These are phyloP conservation scores for Coffea eugenioides DNA, from an alignment of 257 asterid genomes.

Conservation along the genomic window DNA sequence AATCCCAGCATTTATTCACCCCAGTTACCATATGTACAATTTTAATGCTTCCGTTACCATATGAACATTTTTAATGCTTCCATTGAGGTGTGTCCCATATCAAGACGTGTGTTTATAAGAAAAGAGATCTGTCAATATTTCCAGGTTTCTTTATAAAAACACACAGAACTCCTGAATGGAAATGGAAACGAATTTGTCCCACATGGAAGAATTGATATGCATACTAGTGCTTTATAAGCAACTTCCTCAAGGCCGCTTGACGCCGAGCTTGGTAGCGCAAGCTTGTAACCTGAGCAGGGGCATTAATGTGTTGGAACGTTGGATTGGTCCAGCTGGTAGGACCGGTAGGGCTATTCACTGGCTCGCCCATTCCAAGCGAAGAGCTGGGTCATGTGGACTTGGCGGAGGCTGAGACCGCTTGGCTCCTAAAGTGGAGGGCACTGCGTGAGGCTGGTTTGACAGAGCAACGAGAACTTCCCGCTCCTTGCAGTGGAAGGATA, in stretches of 20 bases:
- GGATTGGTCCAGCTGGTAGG: not conserved
- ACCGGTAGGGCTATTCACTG: not conserved
- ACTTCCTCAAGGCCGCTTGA: fast-evolving
- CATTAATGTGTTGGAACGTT: not conserved
- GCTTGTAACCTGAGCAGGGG: constrained; percentile 7
- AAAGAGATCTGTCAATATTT: no score
- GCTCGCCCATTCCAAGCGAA: no score
- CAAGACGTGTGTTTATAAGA: no score
- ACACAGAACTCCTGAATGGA: no score
- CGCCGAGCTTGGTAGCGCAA: not conserved
- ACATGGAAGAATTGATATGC: not conserved
- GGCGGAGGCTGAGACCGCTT: not conserved
- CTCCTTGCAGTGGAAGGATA: constrained; percentile 11
- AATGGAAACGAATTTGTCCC: no score
- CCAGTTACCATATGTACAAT: no score
- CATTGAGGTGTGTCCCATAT: no score
- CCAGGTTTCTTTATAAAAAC: no score
- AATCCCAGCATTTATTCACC: no score
- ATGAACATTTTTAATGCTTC: no score
- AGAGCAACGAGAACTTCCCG: constrained; percentile 8
- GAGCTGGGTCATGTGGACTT: not conserved
- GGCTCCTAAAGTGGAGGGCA: not conserved
- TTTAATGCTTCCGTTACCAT: no score
- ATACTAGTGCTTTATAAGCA: not conserved
- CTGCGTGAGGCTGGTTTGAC: not conserved